Conservation (phyloP, 495 filamentous ascomycete species). For the Aspergillus biplanus region DNA sequence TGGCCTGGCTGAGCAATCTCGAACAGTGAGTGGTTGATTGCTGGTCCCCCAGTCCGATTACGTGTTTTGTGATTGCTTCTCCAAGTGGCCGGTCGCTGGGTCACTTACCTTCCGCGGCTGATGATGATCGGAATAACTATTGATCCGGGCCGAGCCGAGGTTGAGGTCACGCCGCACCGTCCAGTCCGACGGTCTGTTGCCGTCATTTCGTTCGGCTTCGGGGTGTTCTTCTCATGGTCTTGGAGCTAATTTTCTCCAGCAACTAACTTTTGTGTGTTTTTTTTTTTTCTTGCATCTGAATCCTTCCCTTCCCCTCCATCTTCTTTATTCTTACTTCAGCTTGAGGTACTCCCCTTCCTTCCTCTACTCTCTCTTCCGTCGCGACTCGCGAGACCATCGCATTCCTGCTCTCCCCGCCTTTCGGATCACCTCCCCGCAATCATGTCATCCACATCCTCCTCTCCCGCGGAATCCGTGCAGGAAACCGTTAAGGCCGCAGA, state of each 20-base stretch:
- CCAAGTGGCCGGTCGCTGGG: neutral
- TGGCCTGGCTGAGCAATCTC: neutral
- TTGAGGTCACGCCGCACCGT: slow-evolving; percentile 20
- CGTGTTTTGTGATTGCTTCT: too few relatives aligned
- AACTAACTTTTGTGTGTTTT: slow-evolving; percentile 5
- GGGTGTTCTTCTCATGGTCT: neutral
- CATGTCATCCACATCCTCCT: slow-evolving; percentile 39
- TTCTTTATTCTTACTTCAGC: slow-evolving; percentile 10
- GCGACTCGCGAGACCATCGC: neutral
- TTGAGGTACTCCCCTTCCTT: slow-evolving; percentile 1
- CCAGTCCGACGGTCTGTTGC: slow-evolving; percentile 21
- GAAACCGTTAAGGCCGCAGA: slow-evolving; percentile 40
- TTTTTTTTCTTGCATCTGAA: slow-evolving; percentile 12
- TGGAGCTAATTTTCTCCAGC: slow-evolving; percentile 10
- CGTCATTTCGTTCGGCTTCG: slow-evolving; percentile 12
- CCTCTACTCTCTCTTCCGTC: neutral
- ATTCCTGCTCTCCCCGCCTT: slow-evolving; percentile 10
- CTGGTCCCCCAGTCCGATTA: too few relatives aligned
- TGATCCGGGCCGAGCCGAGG: slow-evolving; percentile 42
- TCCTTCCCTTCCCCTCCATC: slow-evolving; percentile 7
- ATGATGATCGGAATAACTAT: slow-evolving; percentile 12
- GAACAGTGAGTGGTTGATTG: too few relatives aligned
- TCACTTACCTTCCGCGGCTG: slow-evolving; percentile 5
- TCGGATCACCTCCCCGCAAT: slow-evolving; percentile 8
- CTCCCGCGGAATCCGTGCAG: slow-evolving; percentile 37